Conservation (phyloP, 805 yeast species). For the Candida montana region DNA sequence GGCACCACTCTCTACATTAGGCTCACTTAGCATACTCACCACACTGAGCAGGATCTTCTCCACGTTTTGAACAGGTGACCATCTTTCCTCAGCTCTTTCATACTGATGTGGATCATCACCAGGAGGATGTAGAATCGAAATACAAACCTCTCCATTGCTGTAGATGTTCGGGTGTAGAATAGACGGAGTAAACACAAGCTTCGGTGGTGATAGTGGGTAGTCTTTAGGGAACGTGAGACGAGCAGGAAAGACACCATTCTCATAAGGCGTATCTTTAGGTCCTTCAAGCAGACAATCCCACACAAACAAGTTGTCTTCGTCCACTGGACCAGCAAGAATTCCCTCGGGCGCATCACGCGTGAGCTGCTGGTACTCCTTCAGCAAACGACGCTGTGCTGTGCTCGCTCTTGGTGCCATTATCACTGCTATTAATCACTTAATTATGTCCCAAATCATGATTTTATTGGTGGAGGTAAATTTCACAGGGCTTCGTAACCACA, state of each 20-base stretch:
- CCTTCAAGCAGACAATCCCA: slow-evolving; percentile 88
- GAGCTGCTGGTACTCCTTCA: slow-evolving; percentile 86
- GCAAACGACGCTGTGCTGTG: slow-evolving; percentile 81
- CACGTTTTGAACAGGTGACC: slow-evolving; percentile 98
- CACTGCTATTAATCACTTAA: no score
- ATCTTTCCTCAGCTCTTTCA: slow-evolving; percentile 91
- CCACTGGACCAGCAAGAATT: slow-evolving; percentile 84
- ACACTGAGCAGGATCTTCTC: slow-evolving; percentile 92
- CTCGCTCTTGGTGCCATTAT: slow-evolving; percentile 27
- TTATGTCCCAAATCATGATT: no score
- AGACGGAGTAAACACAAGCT: slow-evolving; percentile 69
- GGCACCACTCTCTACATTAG: slow-evolving; percentile 95
- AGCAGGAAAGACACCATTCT: slow-evolving; percentile 85
- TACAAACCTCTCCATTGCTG: slow-evolving; percentile 93
- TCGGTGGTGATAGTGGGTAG: slow-evolving; percentile 81
- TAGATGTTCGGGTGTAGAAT: slow-evolving; percentile 91
- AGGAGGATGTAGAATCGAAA: slow-evolving; percentile 90
- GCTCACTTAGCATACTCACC: slow-evolving; percentile 94
- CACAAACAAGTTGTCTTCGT: slow-evolving; percentile 63
- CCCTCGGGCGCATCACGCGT: slow-evolving; percentile 90
- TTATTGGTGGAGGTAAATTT: no score
- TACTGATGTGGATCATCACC: slow-evolving; percentile 97
- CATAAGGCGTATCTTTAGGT: slow-evolving; percentile 79
- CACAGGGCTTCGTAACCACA: no score
- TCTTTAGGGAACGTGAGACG: slow-evolving; percentile 66